phyloP scores from a whole-genome alignment of 257 asterid species.

The Avicennia marina region DNA sequence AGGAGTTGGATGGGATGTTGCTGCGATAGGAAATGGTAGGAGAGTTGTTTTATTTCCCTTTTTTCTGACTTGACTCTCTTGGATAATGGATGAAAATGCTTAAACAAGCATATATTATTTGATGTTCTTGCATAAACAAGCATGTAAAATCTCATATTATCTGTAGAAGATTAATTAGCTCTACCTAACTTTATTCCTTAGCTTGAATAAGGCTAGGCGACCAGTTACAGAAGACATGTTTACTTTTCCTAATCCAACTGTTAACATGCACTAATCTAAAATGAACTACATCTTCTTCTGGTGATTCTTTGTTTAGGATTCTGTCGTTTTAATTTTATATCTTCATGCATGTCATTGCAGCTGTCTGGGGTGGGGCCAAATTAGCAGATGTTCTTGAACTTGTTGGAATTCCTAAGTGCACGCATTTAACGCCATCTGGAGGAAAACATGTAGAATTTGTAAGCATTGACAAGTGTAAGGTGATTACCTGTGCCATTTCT shows the following conservation, averaged over 20 bases:
- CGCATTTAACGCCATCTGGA: conserved; percentile 54
- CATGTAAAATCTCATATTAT: too few species aligned
- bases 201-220: neutral
- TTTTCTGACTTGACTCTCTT: neutral
- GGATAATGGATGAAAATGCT: too few species aligned
- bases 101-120: too few species aligned
- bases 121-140: too few species aligned
- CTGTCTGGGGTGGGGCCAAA: conserved; percentile 94
- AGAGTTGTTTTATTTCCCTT: neutral
- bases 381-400: conserved; percentile 89
- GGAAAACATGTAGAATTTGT: conserved; percentile 91
- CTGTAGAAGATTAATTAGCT: too few species aligned
- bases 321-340: conserved; percentile 1
- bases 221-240: neutral
- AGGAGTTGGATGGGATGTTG: conserved; percentile 97
- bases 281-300: conserved; percentile 12
- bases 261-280: neutral
- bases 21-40: conserved; percentile 86
- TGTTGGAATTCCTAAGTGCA: conserved; percentile 67
- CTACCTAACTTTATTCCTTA: too few species aligned
- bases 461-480: conserved; percentile 98
- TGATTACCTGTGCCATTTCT: conserved; percentile 21
- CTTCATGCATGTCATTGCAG: conserved; percentile 39
- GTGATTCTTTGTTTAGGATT: neutral
- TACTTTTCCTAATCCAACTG: neutral